phyloP scores from a whole-genome alignment of 148 eudicot species.

The Fagopyrum esculentum region DNA sequence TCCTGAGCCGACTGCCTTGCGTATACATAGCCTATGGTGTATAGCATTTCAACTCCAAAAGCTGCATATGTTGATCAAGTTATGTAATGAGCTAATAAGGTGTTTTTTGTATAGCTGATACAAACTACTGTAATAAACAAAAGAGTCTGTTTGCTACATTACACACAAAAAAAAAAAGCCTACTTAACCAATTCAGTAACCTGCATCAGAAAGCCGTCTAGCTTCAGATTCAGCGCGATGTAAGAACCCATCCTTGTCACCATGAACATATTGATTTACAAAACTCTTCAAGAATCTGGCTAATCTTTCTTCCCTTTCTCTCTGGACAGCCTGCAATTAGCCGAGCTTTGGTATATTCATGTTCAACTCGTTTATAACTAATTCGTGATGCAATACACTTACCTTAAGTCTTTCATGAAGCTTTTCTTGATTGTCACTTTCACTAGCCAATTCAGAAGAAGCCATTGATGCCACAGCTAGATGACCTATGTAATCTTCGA shows the following conservation, averaged over 20 bases:
- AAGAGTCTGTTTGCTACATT: too few relatives aligned
- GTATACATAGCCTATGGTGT: constrained; percentile 87
- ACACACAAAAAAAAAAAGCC: too few relatives aligned
- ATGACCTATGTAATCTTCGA: constrained; percentile 93
- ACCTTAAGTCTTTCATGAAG: constrained; percentile 80
- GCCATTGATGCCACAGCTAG: constrained; percentile 95
- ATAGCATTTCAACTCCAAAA: constrained; percentile 66
- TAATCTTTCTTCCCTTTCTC: constrained; percentile 83
- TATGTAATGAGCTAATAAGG: too few relatives aligned
- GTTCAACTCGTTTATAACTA: too few relatives aligned
- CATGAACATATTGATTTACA: constrained; percentile 66
- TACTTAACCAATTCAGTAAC: constrained; percentile 18
- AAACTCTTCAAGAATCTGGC: constrained; percentile 52
- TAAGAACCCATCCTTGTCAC: constrained; percentile 68
- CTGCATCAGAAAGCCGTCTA: constrained; percentile 66
- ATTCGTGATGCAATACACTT: constrained; percentile 17
- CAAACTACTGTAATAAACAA: too few relatives aligned
- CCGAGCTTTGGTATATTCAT: too few relatives aligned
- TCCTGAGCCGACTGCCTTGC: constrained; percentile 89
- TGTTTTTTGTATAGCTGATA: too few relatives aligned
- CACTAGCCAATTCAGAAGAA: constrained; percentile 59
- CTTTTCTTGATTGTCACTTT: constrained; percentile 57
- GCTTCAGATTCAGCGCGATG: constrained; percentile 64
- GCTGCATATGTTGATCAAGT: constrained; percentile 27
- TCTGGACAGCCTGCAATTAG: constrained; percentile 61